Base-by-base conservation (phyloP, 2,329 filamentous ascomycete species). In the Fusarium burgessii region DNA sequence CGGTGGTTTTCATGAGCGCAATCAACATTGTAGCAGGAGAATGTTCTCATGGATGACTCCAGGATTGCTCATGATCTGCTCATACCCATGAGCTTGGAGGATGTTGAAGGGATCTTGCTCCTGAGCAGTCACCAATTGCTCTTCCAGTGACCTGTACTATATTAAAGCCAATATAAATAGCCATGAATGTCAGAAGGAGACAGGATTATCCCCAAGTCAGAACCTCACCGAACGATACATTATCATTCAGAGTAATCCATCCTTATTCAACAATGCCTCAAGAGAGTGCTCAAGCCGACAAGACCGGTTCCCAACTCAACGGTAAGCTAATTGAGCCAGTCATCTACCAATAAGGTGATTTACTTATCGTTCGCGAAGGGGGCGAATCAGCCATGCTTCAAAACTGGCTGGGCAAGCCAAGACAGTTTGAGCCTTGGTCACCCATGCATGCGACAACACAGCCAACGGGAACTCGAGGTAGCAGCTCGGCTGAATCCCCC, bases 341-440 rank as follows among this genome's bases (percentile, higher is more conserved):
- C 7, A 5, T 1, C 8, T 6, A 1, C 10, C 5, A 7, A 1
- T 23, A 15, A n/a, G 18, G 1, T 6, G 0, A 5, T n/a, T 20
- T n/a, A 5, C 27, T 38, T 3, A 41, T 20, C 25, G 0, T 15
- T 20, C 18, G 1, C 0, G 32, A 29, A 58, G 40, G 3, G 6
- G 20, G 3, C 3, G 1, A 35, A 14, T 17, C 51, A 11, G 3
- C 14, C 13, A 11, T 13, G 17, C 45, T 64, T 13, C 45, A 42
- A 1, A 8, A 9, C 2, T 64, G 46, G 46, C 0, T 64, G 17
- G 10, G 1, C 6, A 41, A 64, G 35, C 8, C 59, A 11, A 33
- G 4, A 0, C 0, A 10, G 3, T 1, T 4, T 1, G 51, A 15
- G 27, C 33, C 25, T 6, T 66, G 62, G 62, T 64, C 62, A 9